These are phyloP conservation scores for Inonotus obliquus DNA, from an alignment of 1,284 basidiomycete species.

Conservation along the genomic window DNA sequence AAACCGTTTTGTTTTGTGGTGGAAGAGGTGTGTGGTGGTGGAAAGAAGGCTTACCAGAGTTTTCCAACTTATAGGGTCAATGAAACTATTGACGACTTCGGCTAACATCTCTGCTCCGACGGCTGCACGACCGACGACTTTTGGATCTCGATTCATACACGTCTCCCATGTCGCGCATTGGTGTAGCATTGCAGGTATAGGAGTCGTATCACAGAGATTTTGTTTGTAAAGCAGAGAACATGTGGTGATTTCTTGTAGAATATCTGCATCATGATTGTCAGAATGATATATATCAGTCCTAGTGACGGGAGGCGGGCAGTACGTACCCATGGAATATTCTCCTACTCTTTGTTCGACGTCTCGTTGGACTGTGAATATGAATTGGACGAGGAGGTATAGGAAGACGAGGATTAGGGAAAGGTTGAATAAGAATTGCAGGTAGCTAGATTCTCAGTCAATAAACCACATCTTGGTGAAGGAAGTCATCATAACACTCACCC, in stretches of 20 bases:
- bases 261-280: slow-evolving; percentile 43
- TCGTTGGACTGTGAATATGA: slow-evolving; percentile 84
- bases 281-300: background rate
- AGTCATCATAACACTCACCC: slow-evolving; percentile 50
- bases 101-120: slow-evolving; percentile 94
- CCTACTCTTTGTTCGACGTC: slow-evolving; percentile 88
- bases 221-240: slow-evolving; percentile 77
- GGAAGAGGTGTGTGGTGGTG: slow-evolving; percentile 13
- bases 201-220: slow-evolving; percentile 75
- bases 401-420: slow-evolving; percentile 80
- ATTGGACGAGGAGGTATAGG: slow-evolving; percentile 80
- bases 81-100: slow-evolving; percentile 93
- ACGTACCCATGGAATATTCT: slow-evolving; percentile 84
- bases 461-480: slow-evolving; percentile 2
- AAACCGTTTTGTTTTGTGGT: background rate
- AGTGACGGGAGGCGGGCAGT: background rate
- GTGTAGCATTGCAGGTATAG: slow-evolving; percentile 80
- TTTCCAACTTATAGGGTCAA: slow-evolving; percentile 97
- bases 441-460: slow-evolving; percentile 44
- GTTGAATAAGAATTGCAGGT: slow-evolving; percentile 94
- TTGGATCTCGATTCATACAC: slow-evolving; percentile 95
- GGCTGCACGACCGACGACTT: slow-evolving; percentile 81
- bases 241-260: slow-evolving; percentile 84
- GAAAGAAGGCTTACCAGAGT: slow-evolving; percentile 76
- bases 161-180: slow-evolving; percentile 87